Base-by-base conservation (phyloP, 192 early-diverging fungal species). In the Pecoramyces ruminantium region DNA sequence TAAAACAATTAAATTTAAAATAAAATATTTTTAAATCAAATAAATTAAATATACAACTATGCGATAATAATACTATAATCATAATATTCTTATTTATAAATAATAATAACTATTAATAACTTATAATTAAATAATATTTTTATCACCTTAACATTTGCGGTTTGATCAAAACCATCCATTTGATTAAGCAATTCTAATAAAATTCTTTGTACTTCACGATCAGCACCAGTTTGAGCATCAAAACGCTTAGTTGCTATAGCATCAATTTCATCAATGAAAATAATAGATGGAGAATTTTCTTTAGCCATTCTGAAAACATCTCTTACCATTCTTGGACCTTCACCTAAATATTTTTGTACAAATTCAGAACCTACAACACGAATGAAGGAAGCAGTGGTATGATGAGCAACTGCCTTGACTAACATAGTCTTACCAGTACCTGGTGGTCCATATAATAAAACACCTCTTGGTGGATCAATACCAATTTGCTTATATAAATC, bases 221-320 rank as follows among this genome's bases (percentile, higher is more conserved):
- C 97, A 0, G 96, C 97, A 77, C 97, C 97, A 15, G 96, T 97
- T 83, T 97, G 96, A 12, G 98, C 96, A 86, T 99, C 98, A 81
- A 96, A 99, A 83, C 96, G 93, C 84, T 99, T 99, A 29, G 96
- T 97, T 25, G 95, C 98, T 85, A 99, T 95, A 29, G 98, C 96
- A 87, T 99, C 98, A 79, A 99, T 93, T 88, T 99, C 96, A 84
- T 99, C 98, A 82, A 99, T 98, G 84, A 98, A 99, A 79, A 99
- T 95, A 83, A 98, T 98, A 14, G 95, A 90, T 12, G 98, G 98
- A 39, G 98, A 95, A 86, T 99, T 97, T 82, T 99, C 98, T 77
- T 96, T 89, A 4, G 96, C 98, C 79, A 99, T 86, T 30, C 96
- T 87, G 92, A 99, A 99, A 27, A 96, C 92, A 84, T 99, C 98